Base-by-base conservation (phyloP, 352 stramenopile species). In the Pilasporangium apinafurcum region DNA sequence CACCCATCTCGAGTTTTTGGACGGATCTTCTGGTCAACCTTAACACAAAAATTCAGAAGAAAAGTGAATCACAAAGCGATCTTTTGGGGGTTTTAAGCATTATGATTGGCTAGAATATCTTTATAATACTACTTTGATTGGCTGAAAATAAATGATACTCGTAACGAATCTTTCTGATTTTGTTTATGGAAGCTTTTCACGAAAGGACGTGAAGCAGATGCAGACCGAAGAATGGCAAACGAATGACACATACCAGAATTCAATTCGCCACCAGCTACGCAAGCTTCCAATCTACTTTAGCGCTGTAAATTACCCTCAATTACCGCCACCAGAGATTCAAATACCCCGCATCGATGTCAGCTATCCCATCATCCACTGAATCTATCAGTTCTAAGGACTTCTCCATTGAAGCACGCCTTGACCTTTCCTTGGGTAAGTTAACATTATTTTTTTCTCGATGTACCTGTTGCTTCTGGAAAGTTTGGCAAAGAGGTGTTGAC, bases 1-100 rank as follows among this genome's bases (percentile, higher is more conserved):
- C 17, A 50, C 38, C 18, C 48, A 79, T 46, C 65, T 92, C 34
- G 74, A 86, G 41, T 92, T 92, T 52, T 61, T 92, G 0, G 73
- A 87, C 44, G 51, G 51, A 29, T 88, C 72, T 8, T 66, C 56
- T 3, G 80, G 80, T 1, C 80, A 92, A 45, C 80, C 80, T 1
- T 91, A 71, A 55, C 8, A 30, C 16, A 32, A 36, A 29, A 31
- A 41, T 17, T 33, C 28, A 25, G 22, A 24, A 28, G 30, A 45
- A 45, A 45, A 36, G 17, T 10, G 35, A 6, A 39, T 8, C 13
- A 26, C 9, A 39, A 39, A 39, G 5, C 34, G 34, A 39, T 39
- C 34, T 39, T 39, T 39, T n/a, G n/a, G n/a, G n/a, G n/a, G n/a
- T n/a, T n/a, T n/a, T n/a, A n/a, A n/a, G n/a, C n/a, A n/a, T n/a